Percentiles rank a stretch among this genome's conserved stretches.
These are phyloP conservation scores for Colletotrichum trifolii DNA, from an alignment of 2,329 filamentous ascomycete species.

Conservation along the genomic window DNA sequence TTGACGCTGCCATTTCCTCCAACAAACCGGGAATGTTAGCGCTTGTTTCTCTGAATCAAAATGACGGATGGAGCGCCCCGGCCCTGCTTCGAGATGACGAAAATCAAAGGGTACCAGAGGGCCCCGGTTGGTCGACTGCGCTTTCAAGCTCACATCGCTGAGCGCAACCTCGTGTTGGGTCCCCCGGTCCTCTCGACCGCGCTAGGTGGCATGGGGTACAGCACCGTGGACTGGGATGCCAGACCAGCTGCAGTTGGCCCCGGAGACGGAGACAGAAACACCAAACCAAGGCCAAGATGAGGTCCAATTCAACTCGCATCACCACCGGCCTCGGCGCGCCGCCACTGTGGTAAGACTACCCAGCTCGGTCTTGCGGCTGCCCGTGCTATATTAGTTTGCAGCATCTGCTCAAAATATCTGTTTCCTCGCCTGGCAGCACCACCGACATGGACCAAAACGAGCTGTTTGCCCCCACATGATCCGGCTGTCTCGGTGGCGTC, in stretches of 20 bases:
- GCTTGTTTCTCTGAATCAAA: constrained; percentile 15
- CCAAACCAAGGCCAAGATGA: neutral
- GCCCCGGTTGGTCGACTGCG: constrained; percentile 10
- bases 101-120: constrained; percentile 27
- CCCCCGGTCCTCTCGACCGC: constrained; percentile 16
- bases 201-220: constrained; percentile 29
- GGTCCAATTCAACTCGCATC: neutral
- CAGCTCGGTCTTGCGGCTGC: constrained; percentile 2
- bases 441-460: too few species aligned
- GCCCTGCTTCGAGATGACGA: constrained; percentile 17
- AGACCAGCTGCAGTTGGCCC: constrained; percentile 11
- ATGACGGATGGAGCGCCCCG: constrained; percentile 28
- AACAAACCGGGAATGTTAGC: neutral
- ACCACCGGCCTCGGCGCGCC: constrained; percentile 17
- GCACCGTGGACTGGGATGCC: constrained; percentile 12
- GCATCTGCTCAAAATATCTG: neutral
- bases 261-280: neutral
- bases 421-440: neutral
- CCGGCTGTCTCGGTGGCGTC: constrained; percentile 28
- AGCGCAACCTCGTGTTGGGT: constrained; percentile 34
- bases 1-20: neutral
- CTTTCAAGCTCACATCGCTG: constrained; percentile 9
- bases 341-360: constrained; percentile 1
- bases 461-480: constrained; percentile 12
- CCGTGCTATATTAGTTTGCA: neutral